These are phyloP conservation scores for Aristolochia californica DNA, from an alignment of 164 flowering plant genomes.

Conservation along the genomic window DNA sequence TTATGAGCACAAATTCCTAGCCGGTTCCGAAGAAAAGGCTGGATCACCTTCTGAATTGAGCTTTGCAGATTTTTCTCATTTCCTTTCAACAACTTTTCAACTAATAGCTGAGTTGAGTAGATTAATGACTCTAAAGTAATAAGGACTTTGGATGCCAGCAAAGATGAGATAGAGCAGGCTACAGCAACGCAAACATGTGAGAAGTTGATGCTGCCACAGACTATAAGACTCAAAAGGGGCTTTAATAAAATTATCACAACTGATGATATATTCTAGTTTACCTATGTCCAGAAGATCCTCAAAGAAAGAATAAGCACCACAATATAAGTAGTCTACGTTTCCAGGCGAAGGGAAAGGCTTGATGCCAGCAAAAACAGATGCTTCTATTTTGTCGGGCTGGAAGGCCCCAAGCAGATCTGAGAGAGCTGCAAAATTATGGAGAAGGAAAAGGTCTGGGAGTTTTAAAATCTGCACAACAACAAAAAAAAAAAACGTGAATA, in stretches of 20 bases:
- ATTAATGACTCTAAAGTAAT: slow-evolving; percentile 48
- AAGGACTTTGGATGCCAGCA: slow-evolving; percentile 55
- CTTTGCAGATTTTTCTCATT: slow-evolving; percentile 15
- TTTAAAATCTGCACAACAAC: slow-evolving; percentile 43
- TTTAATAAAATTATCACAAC: background rate
- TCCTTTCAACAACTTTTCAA: slow-evolving; percentile 18
- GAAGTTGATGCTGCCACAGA: background rate
- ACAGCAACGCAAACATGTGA: slow-evolving; percentile 20
- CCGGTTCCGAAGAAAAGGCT: slow-evolving; percentile 31
- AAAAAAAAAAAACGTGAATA: background rate
- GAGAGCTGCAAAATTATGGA: slow-evolving; percentile 30
- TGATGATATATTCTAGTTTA: slow-evolving; percentile 9
- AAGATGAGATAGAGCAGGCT: slow-evolving; percentile 57
- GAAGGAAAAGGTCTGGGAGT: slow-evolving; percentile 29
- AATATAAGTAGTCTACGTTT: slow-evolving; percentile 43
- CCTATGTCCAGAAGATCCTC: slow-evolving; percentile 47
- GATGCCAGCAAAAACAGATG: slow-evolving; percentile 25
- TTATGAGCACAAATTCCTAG: slow-evolving; percentile 49
- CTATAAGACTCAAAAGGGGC: background rate
- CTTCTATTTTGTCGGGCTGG: slow-evolving; percentile 35
- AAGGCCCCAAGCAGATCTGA: slow-evolving; percentile 48
- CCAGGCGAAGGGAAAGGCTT: slow-evolving; percentile 43
- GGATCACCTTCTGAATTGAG: slow-evolving; percentile 15
- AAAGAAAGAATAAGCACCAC: slow-evolving; percentile 54
- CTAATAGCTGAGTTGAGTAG: slow-evolving; percentile 26